These are phyloP conservation scores for Omphalea diandra DNA, from an alignment of 441 rosid genomes.

Conservation along the genomic window DNA sequence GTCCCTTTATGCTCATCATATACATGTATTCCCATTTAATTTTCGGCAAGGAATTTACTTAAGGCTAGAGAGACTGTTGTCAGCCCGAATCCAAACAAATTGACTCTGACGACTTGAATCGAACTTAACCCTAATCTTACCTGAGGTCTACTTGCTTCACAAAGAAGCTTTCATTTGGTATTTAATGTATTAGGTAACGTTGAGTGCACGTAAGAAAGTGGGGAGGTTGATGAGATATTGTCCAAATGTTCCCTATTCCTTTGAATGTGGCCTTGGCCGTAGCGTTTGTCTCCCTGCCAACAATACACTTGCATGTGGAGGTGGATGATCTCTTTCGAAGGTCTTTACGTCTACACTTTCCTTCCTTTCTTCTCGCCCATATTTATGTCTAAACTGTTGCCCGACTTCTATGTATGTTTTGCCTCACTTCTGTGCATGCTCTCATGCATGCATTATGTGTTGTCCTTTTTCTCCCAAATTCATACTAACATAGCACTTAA, in stretches of 20 bases:
- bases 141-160: neutral
- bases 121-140: too few relatives aligned
- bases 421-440: too few relatives aligned
- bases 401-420: too few relatives aligned
- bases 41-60: too few relatives aligned
- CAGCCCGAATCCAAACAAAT: too few relatives aligned
- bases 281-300: constrained; percentile 22
- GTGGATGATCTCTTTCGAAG: neutral
- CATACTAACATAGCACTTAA: too few relatives aligned
- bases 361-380: neutral
- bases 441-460: too few relatives aligned
- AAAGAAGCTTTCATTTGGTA: neutral
- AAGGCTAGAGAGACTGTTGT: too few relatives aligned
- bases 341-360: neutral
- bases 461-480: too few relatives aligned
- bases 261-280: constrained; percentile 19
- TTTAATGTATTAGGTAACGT: neutral
- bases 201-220: constrained; percentile 28
- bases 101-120: too few relatives aligned
- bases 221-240: constrained; percentile 25
- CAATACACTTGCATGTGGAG: constrained; percentile 26
- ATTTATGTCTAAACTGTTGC: neutral
- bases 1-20: too few relatives aligned
- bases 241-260: constrained; percentile 23
- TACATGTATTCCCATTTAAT: too few relatives aligned